A percentile compares a stretch with the other conserved stretches of the same genome.
Evolutionary conservation across 1,139 yeast species (phyloP).

Genomic region (Yarrowia galli): DNA sequence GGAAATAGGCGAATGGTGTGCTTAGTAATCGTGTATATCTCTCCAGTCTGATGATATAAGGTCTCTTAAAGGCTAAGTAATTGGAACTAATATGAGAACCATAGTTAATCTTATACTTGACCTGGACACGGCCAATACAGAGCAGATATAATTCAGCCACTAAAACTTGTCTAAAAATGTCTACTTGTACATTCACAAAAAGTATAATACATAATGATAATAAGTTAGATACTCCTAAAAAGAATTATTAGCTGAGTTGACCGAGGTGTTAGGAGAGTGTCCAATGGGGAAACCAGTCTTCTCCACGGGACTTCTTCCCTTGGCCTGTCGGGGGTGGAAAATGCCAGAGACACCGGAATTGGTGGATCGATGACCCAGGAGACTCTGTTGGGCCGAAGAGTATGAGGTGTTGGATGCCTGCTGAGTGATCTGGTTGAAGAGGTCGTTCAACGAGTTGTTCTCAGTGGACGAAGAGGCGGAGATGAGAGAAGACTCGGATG

Average conservation of each 20-base stretch:
- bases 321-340: constrained; percentile 33
- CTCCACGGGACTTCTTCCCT: constrained; percentile 26
- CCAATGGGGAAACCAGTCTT: constrained; percentile 21
- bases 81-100: too few relatives aligned
- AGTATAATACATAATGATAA: constrained; percentile 29
- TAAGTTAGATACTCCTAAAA: constrained; percentile 28
- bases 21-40: too few relatives aligned
- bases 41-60: too few relatives aligned
- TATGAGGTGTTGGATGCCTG: constrained; percentile 34
- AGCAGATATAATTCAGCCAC: too few relatives aligned
- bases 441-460: constrained; percentile 33
- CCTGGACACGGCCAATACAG: too few relatives aligned
- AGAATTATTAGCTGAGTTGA: constrained; percentile 25
- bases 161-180: too few relatives aligned
- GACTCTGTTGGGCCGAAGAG: constrained; percentile 14
- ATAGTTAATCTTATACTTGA: too few relatives aligned
- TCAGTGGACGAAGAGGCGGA: constrained; percentile 17
- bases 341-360: constrained; percentile 23
- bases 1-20: too few relatives aligned
- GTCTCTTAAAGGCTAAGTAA: too few relatives aligned
- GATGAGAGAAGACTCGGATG: constrained; percentile 1
- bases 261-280: constrained; percentile 19
- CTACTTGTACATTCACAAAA: too few relatives aligned
- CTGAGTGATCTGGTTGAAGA: constrained; percentile 32
- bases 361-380: constrained; percentile 26